A percentile compares a stretch with the other conserved stretches of the same genome.
phyloP scores from a whole-genome alignment of 2,329 filamentous ascomycete species.

The Trichocomaceae sp. region DNA sequence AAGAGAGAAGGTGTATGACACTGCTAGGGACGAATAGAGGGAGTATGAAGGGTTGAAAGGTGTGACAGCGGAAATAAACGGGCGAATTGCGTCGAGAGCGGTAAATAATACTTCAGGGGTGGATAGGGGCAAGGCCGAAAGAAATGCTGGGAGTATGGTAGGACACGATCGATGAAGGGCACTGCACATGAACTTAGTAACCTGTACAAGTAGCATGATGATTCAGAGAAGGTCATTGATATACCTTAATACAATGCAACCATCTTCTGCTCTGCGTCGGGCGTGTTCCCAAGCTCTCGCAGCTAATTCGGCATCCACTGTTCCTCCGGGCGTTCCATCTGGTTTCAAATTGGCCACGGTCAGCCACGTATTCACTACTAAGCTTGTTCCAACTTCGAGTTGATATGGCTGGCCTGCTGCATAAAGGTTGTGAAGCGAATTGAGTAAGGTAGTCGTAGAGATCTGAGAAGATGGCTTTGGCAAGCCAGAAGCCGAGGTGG shows the following conservation, averaged over 20 bases:
- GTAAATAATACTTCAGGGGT: conserved; percentile 70
- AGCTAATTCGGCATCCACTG: conserved; percentile 72
- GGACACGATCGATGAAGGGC: conserved; percentile 85
- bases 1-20: conserved; percentile 74
- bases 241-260: conserved; percentile 82
- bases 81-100: conserved; percentile 71
- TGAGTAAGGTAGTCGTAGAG: conserved; percentile 87
- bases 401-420: conserved; percentile 72
- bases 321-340: conserved; percentile 65
- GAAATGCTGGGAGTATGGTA: conserved; percentile 73
- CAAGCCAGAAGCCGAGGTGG: conserved; percentile 47
- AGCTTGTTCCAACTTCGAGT: conserved; percentile 80
- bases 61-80: conserved; percentile 81
- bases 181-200: conserved; percentile 39
- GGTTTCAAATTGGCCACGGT: conserved; percentile 66
- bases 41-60: conserved; percentile 81
- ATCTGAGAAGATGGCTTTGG: conserved; percentile 59
- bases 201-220: neutral
- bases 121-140: conserved; percentile 70
- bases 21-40: conserved; percentile 71
- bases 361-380: conserved; percentile 94
- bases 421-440: conserved; percentile 85
- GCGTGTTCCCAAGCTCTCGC: conserved; percentile 93
- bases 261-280: conserved; percentile 86
- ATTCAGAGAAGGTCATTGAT: conserved; percentile 29